Percentiles rank a stretch among this genome's conserved stretches.
Evolutionary conservation across 139 green algal genomes (phyloP).

Genomic region (Tetradesmus lagerheimii): DNA sequence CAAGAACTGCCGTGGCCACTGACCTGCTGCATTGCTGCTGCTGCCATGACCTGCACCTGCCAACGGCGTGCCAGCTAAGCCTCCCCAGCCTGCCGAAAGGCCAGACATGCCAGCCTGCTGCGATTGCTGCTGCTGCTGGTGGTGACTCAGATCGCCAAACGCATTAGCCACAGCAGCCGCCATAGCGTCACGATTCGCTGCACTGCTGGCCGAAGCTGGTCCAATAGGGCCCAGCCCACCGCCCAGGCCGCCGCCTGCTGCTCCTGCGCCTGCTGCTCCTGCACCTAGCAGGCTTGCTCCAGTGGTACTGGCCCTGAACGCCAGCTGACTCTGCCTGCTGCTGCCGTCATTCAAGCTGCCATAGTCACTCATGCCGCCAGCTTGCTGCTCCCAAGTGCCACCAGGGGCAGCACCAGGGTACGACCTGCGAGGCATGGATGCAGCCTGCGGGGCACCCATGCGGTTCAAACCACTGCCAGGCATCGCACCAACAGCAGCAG

Average conservation of each 20-base stretch:
- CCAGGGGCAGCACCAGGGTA: neutral
- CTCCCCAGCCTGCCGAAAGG: neutral
- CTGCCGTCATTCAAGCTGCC: neutral
- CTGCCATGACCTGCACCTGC: constrained; percentile 35
- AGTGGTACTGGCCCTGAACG: neutral
- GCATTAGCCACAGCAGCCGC: neutral
- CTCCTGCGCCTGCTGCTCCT: constrained; percentile 7
- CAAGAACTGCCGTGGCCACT: constrained; percentile 28
- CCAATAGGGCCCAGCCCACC: constrained; percentile 4
- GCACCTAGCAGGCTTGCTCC: neutral
- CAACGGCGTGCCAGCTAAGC: neutral
- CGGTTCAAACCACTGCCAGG: neutral
- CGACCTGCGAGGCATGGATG: neutral
- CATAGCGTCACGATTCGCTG: neutral
- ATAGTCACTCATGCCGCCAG: neutral
- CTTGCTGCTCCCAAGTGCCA: neutral
- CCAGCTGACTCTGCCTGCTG: neutral
- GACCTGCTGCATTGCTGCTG: constrained; percentile 27
- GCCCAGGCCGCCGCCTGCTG: neutral
- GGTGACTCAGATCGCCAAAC: neutral
- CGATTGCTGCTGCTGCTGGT: neutral
- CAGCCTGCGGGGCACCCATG: neutral
- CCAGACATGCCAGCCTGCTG: neutral
- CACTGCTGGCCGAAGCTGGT: neutral
- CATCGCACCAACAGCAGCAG: neutral